Evolutionary conservation across 2,329 filamentous ascomycete genomes (phyloP).

Genomic region (Pseudogymnoascus sp.): DNA sequence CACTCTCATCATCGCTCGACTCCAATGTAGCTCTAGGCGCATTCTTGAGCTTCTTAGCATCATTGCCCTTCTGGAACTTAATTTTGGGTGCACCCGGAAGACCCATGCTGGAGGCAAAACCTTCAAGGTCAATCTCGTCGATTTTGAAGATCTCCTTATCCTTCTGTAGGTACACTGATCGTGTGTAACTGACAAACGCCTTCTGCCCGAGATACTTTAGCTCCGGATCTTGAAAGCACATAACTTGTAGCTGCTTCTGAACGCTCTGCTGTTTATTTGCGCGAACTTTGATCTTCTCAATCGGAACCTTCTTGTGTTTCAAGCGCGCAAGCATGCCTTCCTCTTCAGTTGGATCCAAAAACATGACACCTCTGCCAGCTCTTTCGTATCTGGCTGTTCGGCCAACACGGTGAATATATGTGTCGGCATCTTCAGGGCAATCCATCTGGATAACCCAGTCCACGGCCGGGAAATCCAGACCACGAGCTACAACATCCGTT

Average conservation of each 20-base stretch:
- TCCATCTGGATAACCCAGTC: conserved; percentile 99
- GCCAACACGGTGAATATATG: conserved; percentile 94
- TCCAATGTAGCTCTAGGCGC: conserved; percentile 60
- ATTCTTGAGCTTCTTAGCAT: conserved; percentile 82
- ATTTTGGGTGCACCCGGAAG: conserved; percentile 88
- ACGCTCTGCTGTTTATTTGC: conserved; percentile 86
- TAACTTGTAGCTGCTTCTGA: conserved; percentile 76
- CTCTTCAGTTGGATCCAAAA: conserved; percentile 88
- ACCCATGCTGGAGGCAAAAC: conserved; percentile 76
- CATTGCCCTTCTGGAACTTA: conserved; percentile 85
- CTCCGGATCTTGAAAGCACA: conserved; percentile 92
- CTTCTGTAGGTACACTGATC: conserved; percentile 78
- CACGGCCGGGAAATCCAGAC: conserved; percentile 90
- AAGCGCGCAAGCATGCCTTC: conserved; percentile 80
- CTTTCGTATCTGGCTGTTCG: conserved; percentile 90
- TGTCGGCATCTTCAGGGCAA: conserved; percentile 92
- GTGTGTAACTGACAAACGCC: conserved; percentile 84
- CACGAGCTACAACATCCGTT: conserved; percentile 89
- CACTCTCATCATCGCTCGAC: conserved; percentile 50
- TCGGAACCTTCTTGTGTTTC: conserved; percentile 81
- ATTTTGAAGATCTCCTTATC: conserved; percentile 90
- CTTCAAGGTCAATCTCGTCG: conserved; percentile 74
- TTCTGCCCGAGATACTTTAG: conserved; percentile 95
- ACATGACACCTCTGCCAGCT: conserved; percentile 79
- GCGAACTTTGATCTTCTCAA: conserved; percentile 78